phyloP scores from a whole-genome alignment of 768 basidiomycete species.

The Melanogaster broomeanus region DNA sequence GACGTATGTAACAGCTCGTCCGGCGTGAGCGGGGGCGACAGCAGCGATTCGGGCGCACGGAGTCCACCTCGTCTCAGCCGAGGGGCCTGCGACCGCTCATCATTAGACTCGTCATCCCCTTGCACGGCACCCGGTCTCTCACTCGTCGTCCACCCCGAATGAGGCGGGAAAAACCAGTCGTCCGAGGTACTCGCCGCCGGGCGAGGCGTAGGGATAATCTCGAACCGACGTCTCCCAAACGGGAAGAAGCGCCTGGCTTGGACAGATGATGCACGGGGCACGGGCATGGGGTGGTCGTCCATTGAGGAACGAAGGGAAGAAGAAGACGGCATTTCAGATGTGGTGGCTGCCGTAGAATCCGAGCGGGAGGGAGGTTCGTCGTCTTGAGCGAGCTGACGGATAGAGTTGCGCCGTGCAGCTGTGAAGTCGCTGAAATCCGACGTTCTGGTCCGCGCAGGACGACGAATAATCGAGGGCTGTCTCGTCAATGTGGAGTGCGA shows the following conservation, averaged over 20 bases:
- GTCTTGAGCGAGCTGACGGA: slow-evolving; percentile 33
- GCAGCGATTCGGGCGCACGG: slow-evolving; percentile 61
- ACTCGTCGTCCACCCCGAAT: slow-evolving; percentile 18
- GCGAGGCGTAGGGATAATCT: slow-evolving; percentile 35
- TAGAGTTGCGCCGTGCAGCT: slow-evolving; percentile 57
- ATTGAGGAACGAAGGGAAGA: slow-evolving; percentile 5
- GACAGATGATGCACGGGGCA: slow-evolving; percentile 1
- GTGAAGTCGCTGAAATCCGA: slow-evolving; percentile 78
- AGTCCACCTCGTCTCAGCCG: slow-evolving; percentile 69
- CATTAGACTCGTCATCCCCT: slow-evolving; percentile 32
- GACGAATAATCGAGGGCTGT: slow-evolving; percentile 63
- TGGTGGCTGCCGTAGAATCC: slow-evolving; percentile 5
- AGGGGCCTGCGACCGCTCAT: slow-evolving; percentile 43
- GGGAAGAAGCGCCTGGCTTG: slow-evolving; percentile 59
- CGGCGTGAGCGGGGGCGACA: slow-evolving; percentile 32
- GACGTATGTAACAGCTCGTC: slow-evolving; percentile 23
- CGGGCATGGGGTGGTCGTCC: neutral
- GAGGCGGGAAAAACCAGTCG: slow-evolving; percentile 35
- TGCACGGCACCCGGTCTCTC: slow-evolving; percentile 17
- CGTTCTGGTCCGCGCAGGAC: slow-evolving; percentile 52
- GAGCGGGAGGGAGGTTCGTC: slow-evolving; percentile 20
- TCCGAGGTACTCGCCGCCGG: slow-evolving; percentile 30
- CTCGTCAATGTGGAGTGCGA: slow-evolving; percentile 44
- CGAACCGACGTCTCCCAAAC: slow-evolving; percentile 48
- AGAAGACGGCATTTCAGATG: neutral